Evolutionary conservation across 2,329 filamentous ascomycete species (phyloP).

Genomic region (Gliomastix tumulicola): DNA sequence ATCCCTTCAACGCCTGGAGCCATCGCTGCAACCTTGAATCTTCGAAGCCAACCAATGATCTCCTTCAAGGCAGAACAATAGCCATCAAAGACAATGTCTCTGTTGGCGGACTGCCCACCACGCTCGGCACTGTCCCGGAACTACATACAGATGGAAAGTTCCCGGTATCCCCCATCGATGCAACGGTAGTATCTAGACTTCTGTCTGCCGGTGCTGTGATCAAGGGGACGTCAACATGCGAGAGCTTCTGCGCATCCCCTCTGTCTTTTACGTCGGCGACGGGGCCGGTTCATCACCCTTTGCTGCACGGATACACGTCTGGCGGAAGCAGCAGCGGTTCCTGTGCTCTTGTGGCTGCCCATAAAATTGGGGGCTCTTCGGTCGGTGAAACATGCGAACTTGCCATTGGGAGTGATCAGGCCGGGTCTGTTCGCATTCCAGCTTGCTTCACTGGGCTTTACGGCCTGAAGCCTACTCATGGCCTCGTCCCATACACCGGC

Average conservation of each 20-base stretch:
- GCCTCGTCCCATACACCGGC: constrained; percentile 36
- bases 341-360: constrained; percentile 15
- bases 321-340: constrained; percentile 24
- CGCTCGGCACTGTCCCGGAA: constrained; percentile 9
- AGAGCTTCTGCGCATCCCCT: constrained; percentile 19
- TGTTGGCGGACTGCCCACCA: constrained; percentile 16
- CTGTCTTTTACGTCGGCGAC: constrained; percentile 16
- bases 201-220: constrained; percentile 15
- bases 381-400: constrained; percentile 12
- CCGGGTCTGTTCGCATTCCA: constrained; percentile 21
- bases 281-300: constrained; percentile 18
- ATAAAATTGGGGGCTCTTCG: constrained; percentile 3
- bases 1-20: constrained; percentile 25
- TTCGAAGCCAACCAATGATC: background rate
- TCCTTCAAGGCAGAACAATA: constrained; percentile 10
- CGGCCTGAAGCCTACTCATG: constrained; percentile 30
- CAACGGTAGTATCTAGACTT: constrained; percentile 12
- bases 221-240: constrained; percentile 17
- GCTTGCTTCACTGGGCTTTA: constrained; percentile 20
- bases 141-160: constrained; percentile 6
- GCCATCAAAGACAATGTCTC: constrained; percentile 21
- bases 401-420: constrained; percentile 21
- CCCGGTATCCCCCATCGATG: constrained; percentile 13
- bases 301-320: constrained; percentile 13
- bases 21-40: constrained; percentile 17